Base-by-base conservation (phyloP, 2,329 filamentous ascomycete genomes). In the Anisogramma anomala region DNA sequence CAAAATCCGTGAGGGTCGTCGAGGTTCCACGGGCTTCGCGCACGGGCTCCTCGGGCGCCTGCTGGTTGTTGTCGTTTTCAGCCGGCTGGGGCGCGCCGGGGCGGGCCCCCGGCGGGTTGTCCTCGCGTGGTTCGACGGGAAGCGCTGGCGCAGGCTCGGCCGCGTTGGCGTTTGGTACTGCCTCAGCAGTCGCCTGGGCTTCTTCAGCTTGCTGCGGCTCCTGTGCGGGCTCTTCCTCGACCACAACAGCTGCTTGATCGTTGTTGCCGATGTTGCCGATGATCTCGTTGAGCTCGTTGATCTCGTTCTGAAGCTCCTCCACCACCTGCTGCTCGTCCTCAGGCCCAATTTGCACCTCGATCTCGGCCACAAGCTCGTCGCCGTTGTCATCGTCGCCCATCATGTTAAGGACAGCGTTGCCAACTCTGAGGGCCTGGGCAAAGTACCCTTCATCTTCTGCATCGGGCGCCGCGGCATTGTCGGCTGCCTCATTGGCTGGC, bases 1-100 rank as follows among this genome's bases (percentile, higher is more conserved):
- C 62, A 5, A 72, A 52, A 33, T 61, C 61, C 1, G 61, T 59
- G 1, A 72, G 64, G 43, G 18, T 59, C 25, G 33, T 55, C 17
- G 55, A 53, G 3, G 58, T 52, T 8, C 53, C 52, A 55, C 33
- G 54, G 48, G 54, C 46, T n/a, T 52, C 50, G 17, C 51, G 44
- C 3, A 47, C 43, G 26, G 33, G 31, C 30, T 47, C 44, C 13
- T 47, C 44, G 25, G 42, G 44, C 4, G 44, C 44, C 23, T 23
- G 41, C 15, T 44, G 48, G 49, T 39, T 51, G 45, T 6, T 26
- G 45, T 50, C 18, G 39, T 50, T 45, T 32, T 41, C 13, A 13
- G 19, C 20, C 17, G 9, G 25, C 22, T 23, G 38, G 25, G 25
- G 10, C 25, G n/a, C n/a, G n/a, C n/a, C n/a, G n/a, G n/a, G n/a